Evolutionary conservation across 2,329 filamentous ascomycete species (phyloP).

Genomic region (Camillea tinctor): DNA sequence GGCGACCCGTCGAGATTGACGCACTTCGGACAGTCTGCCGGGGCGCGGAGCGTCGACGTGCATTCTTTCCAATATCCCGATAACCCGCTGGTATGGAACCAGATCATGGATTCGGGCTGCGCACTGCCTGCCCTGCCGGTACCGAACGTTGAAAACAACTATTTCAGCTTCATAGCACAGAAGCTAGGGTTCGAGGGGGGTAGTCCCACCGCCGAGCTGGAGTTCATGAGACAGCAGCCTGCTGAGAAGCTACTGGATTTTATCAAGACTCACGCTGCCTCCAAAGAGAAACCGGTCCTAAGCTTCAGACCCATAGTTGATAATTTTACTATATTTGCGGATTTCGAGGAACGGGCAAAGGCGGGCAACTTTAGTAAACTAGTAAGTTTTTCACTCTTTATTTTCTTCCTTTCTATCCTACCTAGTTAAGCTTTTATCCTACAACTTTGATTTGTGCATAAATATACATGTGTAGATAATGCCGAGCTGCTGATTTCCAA

Average conservation of each 20-base stretch:
- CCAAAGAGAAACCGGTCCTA: background rate
- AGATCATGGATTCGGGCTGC: constrained; percentile 42
- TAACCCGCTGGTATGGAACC: constrained; percentile 43
- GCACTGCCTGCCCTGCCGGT: constrained; percentile 32
- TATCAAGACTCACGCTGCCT: background rate
- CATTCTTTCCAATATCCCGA: constrained; percentile 45
- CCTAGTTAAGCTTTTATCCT: background rate
- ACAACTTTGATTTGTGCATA: background rate
- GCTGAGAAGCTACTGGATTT: background rate
- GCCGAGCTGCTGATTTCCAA: background rate
- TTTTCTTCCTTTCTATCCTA: no score
- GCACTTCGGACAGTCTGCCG: constrained; percentile 48
- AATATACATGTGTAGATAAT: no score
- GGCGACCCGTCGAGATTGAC: constrained; percentile 43
- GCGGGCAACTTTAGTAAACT: background rate
- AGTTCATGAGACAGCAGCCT: constrained; percentile 31
- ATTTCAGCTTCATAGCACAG: constrained; percentile 37
- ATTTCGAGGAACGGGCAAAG: background rate
- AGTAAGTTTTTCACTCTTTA: background rate
- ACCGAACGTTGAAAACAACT: constrained; percentile 26
- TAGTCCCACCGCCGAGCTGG: constrained; percentile 29
- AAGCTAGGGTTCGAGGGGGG: constrained; percentile 34
- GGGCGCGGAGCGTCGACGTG: constrained; percentile 39
- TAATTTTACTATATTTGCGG: background rate
- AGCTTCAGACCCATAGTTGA: background rate